A percentile compares a stretch with the other conserved stretches of the same genome.
Evolutionary conservation across 176 grass and related monocot genomes (phyloP).

Genomic region (Eremochloa ophiuroides): DNA sequence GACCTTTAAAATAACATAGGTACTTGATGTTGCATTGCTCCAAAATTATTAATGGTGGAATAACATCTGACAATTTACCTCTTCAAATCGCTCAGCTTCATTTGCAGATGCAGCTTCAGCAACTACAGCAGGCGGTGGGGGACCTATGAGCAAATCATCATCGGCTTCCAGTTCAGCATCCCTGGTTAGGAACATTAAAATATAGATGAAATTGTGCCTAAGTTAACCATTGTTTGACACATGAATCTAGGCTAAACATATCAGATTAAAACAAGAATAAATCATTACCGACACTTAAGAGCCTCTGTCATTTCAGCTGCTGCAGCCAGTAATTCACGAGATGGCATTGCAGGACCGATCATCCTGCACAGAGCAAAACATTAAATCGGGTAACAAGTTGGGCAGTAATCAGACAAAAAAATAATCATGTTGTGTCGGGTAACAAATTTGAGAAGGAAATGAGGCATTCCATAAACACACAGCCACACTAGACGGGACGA

Average conservation of each 20-base stretch:
- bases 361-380: constrained; percentile 42
- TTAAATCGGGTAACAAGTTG: constrained; percentile 9
- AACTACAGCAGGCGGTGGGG: constrained; percentile 90
- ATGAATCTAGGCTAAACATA: constrained; percentile 16
- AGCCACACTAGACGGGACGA: neutral
- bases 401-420: neutral
- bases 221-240: neutral
- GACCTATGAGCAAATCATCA: constrained; percentile 82
- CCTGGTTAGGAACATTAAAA: constrained; percentile 37
- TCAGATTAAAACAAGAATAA: neutral
- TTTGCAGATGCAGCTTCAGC: constrained; percentile 91
- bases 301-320: constrained; percentile 95
- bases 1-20: neutral
- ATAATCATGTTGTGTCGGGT: neutral
- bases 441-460: constrained; percentile 12
- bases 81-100: constrained; percentile 98
- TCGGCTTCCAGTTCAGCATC: constrained; percentile 83
- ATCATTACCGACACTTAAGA: constrained; percentile 54
- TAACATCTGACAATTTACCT: constrained; percentile 47
- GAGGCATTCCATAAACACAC: neutral
- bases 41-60: neutral
- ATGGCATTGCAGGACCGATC: constrained; percentile 98
- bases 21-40: neutral
- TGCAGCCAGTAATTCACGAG: constrained; percentile 80
- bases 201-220: constrained; percentile 12